Evolutionary conservation across 1,284 basidiomycete genomes (phyloP).

Genomic region (Afroboletus lepidellus): DNA sequence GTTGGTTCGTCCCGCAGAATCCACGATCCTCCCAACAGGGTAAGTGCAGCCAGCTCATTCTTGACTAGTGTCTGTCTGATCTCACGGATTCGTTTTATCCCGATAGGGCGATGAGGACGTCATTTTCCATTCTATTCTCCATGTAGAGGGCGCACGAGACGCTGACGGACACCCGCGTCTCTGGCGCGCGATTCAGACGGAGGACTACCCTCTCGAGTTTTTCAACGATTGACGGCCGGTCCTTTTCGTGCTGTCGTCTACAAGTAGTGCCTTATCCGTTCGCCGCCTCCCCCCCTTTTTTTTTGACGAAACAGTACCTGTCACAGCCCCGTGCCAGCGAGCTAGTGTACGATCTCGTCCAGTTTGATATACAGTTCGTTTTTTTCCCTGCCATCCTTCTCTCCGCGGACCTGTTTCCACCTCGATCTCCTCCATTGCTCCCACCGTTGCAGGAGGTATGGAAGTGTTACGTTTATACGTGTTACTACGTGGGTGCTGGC

Average conservation of each 20-base stretch:
- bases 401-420: conserved; percentile 10
- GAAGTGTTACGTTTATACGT: conserved; percentile 16
- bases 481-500: background rate
- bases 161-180: conserved; percentile 51
- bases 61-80: background rate
- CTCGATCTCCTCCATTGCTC: conserved; percentile 3
- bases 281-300: background rate
- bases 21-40: conserved; percentile 72
- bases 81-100: conserved; percentile 13
- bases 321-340: conserved; percentile 14
- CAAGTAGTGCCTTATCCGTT: background rate
- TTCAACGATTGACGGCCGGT: conserved; percentile 47
- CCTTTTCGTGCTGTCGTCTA: background rate
- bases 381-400: conserved; percentile 1
- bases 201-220: conserved; percentile 60
- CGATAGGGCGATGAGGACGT: conserved; percentile 62
- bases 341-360: background rate
- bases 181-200: conserved; percentile 64
- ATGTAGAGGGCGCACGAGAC: conserved; percentile 59
- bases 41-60: conserved; percentile 32
- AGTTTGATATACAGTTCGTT: conserved; percentile 5
- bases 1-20: conserved; percentile 41
- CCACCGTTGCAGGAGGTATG: conserved; percentile 9
- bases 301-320: conserved; percentile 23
- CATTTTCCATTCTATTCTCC: conserved; percentile 64